These are phyloP conservation scores for Cyberlindnera japonica DNA, from an alignment of 805 yeast species.

Conservation along the genomic window DNA sequence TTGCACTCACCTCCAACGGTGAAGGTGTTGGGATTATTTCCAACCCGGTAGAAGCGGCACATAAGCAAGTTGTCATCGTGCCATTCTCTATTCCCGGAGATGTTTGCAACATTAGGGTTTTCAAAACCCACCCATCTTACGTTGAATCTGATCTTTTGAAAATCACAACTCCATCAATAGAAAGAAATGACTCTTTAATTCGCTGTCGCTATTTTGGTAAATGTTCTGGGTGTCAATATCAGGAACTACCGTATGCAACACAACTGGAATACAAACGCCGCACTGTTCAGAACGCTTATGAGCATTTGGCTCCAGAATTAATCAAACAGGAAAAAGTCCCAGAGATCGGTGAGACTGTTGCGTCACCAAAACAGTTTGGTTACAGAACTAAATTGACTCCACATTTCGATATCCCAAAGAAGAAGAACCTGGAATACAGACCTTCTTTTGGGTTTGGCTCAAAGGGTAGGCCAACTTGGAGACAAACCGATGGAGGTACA, in stretches of 20 bases:
- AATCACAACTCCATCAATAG: constrained; percentile 40
- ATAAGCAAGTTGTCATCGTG: constrained; percentile 63
- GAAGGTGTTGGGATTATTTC: constrained; percentile 76
- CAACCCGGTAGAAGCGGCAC: constrained; percentile 46
- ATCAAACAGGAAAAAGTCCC: constrained; percentile 48
- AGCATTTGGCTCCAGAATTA: constrained; percentile 64
- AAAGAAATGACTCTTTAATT: constrained; percentile 54
- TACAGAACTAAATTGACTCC: constrained; percentile 96
- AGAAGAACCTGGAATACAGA: constrained; percentile 35
- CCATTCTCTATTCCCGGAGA: constrained; percentile 94
- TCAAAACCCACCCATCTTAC: constrained; percentile 71
- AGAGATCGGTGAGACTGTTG: constrained; percentile 55
- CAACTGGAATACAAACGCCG: constrained; percentile 71
- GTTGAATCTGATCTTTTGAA: constrained; percentile 71
- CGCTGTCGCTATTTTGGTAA: constrained; percentile 83
- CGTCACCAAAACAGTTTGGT: constrained; percentile 70
- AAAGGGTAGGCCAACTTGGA: constrained; percentile 75
- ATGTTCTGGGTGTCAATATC: constrained; percentile 95
- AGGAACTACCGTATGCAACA: constrained; percentile 64
- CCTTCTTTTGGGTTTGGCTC: constrained; percentile 90
- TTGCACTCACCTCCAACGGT: constrained; percentile 69
- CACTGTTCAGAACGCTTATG: constrained; percentile 79
- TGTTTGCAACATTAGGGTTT: constrained; percentile 60
- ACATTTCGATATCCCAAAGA: constrained; percentile 80
- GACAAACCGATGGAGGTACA: constrained; percentile 53